Evolutionary conservation across 1,284 basidiomycete species (phyloP), one percentile per base, ranked within the genome.

Genomic region (Fomitopsis pinicola): DNA sequence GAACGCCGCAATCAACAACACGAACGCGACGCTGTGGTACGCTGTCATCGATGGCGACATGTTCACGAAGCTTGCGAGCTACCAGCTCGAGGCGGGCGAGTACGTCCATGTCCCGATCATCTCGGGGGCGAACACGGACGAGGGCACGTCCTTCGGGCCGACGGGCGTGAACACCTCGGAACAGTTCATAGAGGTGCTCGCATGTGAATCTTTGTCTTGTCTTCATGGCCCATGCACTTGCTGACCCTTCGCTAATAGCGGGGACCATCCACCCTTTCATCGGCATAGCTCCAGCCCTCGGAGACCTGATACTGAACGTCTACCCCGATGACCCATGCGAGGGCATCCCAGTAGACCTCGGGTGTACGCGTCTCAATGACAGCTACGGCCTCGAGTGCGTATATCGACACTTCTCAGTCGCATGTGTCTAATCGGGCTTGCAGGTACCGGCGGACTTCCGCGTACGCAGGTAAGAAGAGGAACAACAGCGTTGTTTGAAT

Each of bases 51-150:
- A 54, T 30, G 52, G 52, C 17, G 52, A 54, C 19, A 54, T 54
- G 52, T 22, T 54, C 52, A 54, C 52, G n/a, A 54, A 54, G 36
- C 19, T 54, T 4, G 52, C 52, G n/a, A 54, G 52, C 19, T 54
- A 54, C 35, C 52, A 54, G 52, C 52, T 54, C 35, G 52, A 54
- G 52, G 52, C 52, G 52, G 52, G 52, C 52, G 52, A 54, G 52
- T 54, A 38, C 36, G 52, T 54, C 17, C 52, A 54, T 26, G 52
- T 54, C 19, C 52, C 52, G 22, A 54, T 54, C n/a, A 54, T 54
- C 6, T 54, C 52, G 9, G 52, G 52, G 3, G 52, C 52, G 35
- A 54, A 54, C 35, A 54, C 52, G 35, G 52, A 54, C 14, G 52
- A 54, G 52, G 52, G 52, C 6, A 54, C 52, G 52, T 54, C 52